These are phyloP conservation scores for Chimonanthus praecox DNA, from an alignment of 164 flowering plant species.

Conservation along the genomic window DNA sequence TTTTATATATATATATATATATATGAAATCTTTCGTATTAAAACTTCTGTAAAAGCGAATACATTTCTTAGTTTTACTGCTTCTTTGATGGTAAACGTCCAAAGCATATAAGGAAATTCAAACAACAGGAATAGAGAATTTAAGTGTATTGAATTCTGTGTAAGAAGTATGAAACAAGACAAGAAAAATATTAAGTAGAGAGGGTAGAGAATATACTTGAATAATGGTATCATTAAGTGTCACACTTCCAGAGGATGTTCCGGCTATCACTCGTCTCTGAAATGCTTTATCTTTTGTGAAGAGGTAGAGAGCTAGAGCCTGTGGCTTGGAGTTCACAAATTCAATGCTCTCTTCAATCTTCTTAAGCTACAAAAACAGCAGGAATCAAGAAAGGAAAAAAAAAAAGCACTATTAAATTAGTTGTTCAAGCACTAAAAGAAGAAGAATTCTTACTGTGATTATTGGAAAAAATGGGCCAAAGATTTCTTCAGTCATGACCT, in stretches of 20 bases:
- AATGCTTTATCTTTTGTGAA: conserved; percentile 60
- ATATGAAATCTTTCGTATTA: too few relatives aligned
- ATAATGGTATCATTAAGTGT: conserved; percentile 66
- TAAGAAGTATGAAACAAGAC: neutral
- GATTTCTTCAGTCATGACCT: conserved; percentile 82
- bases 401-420: neutral
- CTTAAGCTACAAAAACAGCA: conserved; percentile 42
- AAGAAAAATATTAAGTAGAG: neutral
- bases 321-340: conserved; percentile 67
- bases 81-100: neutral
- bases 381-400: neutral
- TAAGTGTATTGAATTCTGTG: neutral
- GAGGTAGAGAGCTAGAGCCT: conserved; percentile 67
- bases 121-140: neutral
- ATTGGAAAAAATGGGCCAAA: conserved; percentile 93
- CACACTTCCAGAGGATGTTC: conserved; percentile 82
- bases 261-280: conserved; percentile 40
- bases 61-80: neutral
- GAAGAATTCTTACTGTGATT: conserved; percentile 52
- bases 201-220: conserved; percentile 40
- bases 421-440: neutral
- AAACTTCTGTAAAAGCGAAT: too few relatives aligned
- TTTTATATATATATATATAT: too few relatives aligned
- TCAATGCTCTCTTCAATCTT: conserved; percentile 76
- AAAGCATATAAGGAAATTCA: neutral